Evolutionary conservation across 805 yeast genomes (phyloP).

Genomic region (Candida vaughaniae): DNA sequence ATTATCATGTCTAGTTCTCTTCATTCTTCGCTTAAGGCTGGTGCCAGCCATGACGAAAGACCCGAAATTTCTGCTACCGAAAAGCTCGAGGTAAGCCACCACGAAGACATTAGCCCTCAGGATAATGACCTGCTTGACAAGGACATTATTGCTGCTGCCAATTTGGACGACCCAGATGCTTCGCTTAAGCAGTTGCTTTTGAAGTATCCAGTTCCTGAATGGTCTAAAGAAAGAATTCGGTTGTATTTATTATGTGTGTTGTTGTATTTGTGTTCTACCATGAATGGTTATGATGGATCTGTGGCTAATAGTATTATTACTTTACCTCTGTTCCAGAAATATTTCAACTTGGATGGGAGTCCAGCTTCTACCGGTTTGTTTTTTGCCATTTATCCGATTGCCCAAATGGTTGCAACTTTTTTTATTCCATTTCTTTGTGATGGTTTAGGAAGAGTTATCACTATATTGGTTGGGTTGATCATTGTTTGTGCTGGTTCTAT

Average conservation of each 20-base stretch:
- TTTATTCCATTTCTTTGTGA: constrained; percentile 30
- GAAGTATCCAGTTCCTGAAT: constrained; percentile 13
- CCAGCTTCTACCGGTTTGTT: constrained; percentile 38
- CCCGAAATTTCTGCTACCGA: background rate
- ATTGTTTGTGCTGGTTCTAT: constrained; percentile 28
- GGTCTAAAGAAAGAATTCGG: constrained; percentile 10
- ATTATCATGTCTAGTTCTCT: constrained; percentile 1
- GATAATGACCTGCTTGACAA: background rate
- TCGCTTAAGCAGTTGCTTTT: constrained; percentile 9
- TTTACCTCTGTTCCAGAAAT: constrained; percentile 14
- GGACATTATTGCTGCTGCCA: constrained; percentile 4
- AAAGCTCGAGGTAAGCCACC: background rate
- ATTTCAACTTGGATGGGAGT: constrained; percentile 19
- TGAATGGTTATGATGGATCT: constrained; percentile 45
- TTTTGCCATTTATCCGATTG: constrained; percentile 28
- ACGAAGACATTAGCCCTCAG: background rate
- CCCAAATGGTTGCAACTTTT: constrained; percentile 27
- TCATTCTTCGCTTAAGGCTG: constrained; percentile 3
- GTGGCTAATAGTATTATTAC: constrained; percentile 29
- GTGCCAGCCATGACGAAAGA: constrained; percentile 6
- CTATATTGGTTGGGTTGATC: constrained; percentile 22
- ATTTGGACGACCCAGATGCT: constrained; percentile 6
- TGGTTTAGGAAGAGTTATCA: constrained; percentile 34
- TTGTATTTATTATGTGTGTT: constrained; percentile 14
- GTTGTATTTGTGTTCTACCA: constrained; percentile 37